These are phyloP conservation scores for Malania oleifera DNA, from an alignment of 164 flowering plant genomes.

Conservation along the genomic window DNA sequence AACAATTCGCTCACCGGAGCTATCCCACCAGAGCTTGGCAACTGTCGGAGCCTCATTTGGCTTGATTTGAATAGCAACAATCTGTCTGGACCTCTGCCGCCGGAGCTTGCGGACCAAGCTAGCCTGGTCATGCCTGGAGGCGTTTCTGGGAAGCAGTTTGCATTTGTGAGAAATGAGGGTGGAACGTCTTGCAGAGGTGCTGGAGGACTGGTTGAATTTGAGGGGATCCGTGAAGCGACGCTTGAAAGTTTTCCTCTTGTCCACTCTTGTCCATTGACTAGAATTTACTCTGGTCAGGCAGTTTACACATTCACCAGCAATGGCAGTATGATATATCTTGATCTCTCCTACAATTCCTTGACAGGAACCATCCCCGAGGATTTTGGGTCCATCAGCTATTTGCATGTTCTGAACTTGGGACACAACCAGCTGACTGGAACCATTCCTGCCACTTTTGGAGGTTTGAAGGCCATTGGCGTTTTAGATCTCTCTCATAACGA, in stretches of 20 bases:
- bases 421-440: conserved; percentile 60
- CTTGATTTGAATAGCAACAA: conserved; percentile 77
- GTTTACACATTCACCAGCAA: conserved; percentile 49
- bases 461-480: conserved; percentile 46
- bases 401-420: conserved; percentile 73
- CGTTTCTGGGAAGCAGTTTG: conserved; percentile 77
- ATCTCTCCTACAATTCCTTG: conserved; percentile 74
- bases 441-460: conserved; percentile 67
- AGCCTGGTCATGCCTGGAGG: conserved; percentile 52
- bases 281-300: conserved; percentile 65
- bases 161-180: conserved; percentile 81
- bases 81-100: conserved; percentile 52
- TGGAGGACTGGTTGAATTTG: conserved; percentile 76
- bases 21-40: conserved; percentile 67
- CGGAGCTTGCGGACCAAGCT: conserved; percentile 52
- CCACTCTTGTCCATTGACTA: conserved; percentile 62
- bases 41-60: conserved; percentile 72
- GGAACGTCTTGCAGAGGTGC: conserved; percentile 81
- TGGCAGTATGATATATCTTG: conserved; percentile 81
- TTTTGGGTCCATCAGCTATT: conserved; percentile 52
- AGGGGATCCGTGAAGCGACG: conserved; percentile 57
- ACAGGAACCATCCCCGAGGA: conserved; percentile 57
- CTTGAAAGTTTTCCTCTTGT: conserved; percentile 47
- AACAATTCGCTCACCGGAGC: conserved; percentile 67
- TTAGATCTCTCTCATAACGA: conserved; percentile 77